Evolutionary conservation across 2,329 filamentous ascomycete genomes (phyloP).

Genomic region (Colletotrichum theobromicola): DNA sequence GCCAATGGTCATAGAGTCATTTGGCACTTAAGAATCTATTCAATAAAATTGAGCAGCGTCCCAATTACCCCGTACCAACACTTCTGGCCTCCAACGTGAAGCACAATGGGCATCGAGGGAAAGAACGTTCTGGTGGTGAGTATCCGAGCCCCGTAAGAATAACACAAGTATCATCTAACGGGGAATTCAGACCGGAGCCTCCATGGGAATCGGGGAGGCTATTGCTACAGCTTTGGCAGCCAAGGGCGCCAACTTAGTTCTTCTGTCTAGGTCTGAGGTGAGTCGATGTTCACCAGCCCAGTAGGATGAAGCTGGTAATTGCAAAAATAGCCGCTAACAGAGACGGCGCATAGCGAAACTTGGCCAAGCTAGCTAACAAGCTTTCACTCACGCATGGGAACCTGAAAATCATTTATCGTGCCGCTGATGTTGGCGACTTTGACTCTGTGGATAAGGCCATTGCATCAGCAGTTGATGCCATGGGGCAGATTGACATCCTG

Average conservation of each 20-base stretch:
- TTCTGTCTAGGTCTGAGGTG: slow-evolving; percentile 43
- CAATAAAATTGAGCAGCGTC: neutral
- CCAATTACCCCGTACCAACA: too few species aligned
- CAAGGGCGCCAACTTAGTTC: slow-evolving; percentile 44
- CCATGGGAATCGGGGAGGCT: slow-evolving; percentile 51
- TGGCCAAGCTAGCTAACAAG: slow-evolving; percentile 21
- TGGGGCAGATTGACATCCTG: slow-evolving; percentile 46
- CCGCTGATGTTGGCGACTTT: slow-evolving; percentile 35
- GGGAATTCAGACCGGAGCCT: slow-evolving; percentile 37
- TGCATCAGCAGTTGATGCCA: slow-evolving; percentile 31
- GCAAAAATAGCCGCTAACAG: neutral
- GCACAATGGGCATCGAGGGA: neutral
- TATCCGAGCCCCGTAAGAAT: neutral
- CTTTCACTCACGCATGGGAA: slow-evolving; percentile 18
- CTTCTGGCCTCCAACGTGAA: neutral
- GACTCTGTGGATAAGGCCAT: slow-evolving; percentile 36
- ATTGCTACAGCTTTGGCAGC: slow-evolving; percentile 44
- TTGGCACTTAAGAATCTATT: accelerated
- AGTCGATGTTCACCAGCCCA: neutral
- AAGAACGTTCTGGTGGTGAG: neutral
- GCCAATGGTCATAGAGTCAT: neutral
- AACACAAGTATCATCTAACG: neutral
- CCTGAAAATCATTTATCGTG: slow-evolving; percentile 7
- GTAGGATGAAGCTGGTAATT: neutral
- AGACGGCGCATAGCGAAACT: slow-evolving; percentile 22